Evolutionary conservation across 441 rosid genomes (phyloP), one percentile per base, ranked within the genome.

Genomic region (Arabidopsis lyrata): DNA sequence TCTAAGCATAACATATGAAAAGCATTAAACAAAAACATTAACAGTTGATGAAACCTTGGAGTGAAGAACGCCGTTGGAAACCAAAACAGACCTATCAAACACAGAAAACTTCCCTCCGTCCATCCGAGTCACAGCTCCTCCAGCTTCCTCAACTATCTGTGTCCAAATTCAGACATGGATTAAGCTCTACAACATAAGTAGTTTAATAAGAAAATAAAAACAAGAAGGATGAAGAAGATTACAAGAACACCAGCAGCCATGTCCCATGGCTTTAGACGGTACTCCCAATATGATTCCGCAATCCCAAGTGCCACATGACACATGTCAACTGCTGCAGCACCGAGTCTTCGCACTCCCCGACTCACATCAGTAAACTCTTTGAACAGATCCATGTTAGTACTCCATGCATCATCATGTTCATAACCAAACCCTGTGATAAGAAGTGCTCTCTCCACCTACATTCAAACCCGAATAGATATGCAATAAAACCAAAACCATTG

Each of bases 221-320:
- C 39, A 18, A 39, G 29, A 44, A 44, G 8, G 41, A 31, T n/a
- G 18, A 34, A 12, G 38, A 56, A 3, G 20, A 27, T 79, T 90
- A 95, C 99, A 91, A 95, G 79, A 79, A 86, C 99, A 68, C 97
- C 97, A 61, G 99, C 99, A 77, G 99, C 97, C 99, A 90, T 95
- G 83, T 95, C 99, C 99, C 99, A 95, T 58, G 97, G 99, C 81
- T 95, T 95, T 74, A 95, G 85, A 42, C 96, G 97, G 68, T 89
- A 90, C 77, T 95, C 99, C 97, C 99, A 95, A 34, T 90, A 92
- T 2, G 91, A 92, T 83, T 92, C 99, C 0, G 83, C 97, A 49
- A 94, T 86, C 45, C 97, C 99, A 5, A 92, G 89, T 63, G 97
- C 97, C 3, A 94, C 97, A 72, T 94, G 99, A 78, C 99, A 92